phyloP scores from a whole-genome alignment of 2,329 filamentous ascomycete genomes.

The Rhynchosporium graminicola region DNA sequence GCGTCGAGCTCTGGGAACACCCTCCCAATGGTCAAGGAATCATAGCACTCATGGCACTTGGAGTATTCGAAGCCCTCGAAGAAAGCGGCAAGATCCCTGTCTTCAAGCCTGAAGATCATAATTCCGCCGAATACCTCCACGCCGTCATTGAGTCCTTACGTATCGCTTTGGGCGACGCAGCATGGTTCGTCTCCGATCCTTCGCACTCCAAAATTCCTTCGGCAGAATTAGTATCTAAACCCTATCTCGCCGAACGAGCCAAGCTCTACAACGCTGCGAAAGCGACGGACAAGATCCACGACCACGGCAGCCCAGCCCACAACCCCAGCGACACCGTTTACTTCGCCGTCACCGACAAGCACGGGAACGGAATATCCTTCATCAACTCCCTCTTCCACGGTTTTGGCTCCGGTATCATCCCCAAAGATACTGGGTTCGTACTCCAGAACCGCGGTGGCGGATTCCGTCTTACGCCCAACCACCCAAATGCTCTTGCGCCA shows the following conservation, averaged over 20 bases:
- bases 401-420: slow-evolving; percentile 86
- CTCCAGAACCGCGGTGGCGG: slow-evolving; percentile 91
- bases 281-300: slow-evolving; percentile 52
- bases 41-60: slow-evolving; percentile 89
- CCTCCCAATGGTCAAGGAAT: slow-evolving; percentile 96
- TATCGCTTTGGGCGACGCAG: slow-evolving; percentile 85
- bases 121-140: slow-evolving; percentile 79
- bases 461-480: slow-evolving; percentile 69
- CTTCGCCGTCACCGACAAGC: slow-evolving; percentile 77
- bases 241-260: slow-evolving; percentile 73
- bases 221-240: slow-evolving; percentile 65
- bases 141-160: slow-evolving; percentile 84
- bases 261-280: slow-evolving; percentile 58
- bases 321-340: slow-evolving; percentile 92
- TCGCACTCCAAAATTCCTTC: slow-evolving; percentile 70
- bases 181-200: slow-evolving; percentile 89
- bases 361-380: slow-evolving; percentile 90
- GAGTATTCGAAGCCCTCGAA: slow-evolving; percentile 86
- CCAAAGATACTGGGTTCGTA: slow-evolving; percentile 83
- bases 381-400: slow-evolving; percentile 95
- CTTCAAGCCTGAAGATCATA: slow-evolving; percentile 74
- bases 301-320: slow-evolving; percentile 81
- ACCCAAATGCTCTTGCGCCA: slow-evolving; percentile 80
- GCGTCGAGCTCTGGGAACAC: slow-evolving; percentile 91
- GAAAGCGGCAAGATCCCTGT: slow-evolving; percentile 70